A percentile compares a stretch with the other conserved stretches of the same genome.
These are phyloP conservation scores for Aphanomyces euteiches DNA, from an alignment of 352 stramenopile species.

Conservation along the genomic window DNA sequence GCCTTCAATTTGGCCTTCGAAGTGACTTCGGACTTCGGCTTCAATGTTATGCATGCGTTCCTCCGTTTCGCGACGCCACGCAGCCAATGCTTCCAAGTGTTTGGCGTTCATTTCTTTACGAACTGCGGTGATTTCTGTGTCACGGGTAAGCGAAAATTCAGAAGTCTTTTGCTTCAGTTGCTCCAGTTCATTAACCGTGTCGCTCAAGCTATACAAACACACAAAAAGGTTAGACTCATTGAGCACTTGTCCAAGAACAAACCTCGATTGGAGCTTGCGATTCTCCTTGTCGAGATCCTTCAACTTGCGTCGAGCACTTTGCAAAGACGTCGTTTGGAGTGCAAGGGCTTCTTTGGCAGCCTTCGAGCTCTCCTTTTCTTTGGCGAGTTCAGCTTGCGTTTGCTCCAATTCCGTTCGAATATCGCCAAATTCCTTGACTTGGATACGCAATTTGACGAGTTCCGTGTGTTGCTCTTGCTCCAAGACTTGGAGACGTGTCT, in stretches of 20 bases:
- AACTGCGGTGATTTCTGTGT: constrained; percentile 62
- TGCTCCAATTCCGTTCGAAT: constrained; percentile 52
- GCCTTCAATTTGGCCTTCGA: constrained; percentile 49
- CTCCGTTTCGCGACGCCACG: constrained; percentile 77
- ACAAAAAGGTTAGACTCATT: not conserved
- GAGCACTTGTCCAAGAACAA: not conserved
- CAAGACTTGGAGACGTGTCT: constrained; percentile 61
- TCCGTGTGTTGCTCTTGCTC: constrained; percentile 79
- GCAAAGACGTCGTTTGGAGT: constrained; percentile 61
- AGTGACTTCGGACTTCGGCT: constrained; percentile 70
- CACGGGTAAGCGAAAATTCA: constrained; percentile 66
- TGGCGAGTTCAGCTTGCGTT: constrained; percentile 47
- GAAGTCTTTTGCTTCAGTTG: constrained; percentile 68
- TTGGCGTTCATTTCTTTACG: constrained; percentile 76
- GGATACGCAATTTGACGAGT: constrained; percentile 63
- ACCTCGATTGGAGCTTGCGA: constrained; percentile 35
- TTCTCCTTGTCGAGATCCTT: constrained; percentile 73
- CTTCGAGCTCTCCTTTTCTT: constrained; percentile 57
- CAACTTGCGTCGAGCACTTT: constrained; percentile 54
- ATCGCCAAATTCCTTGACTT: constrained; percentile 66
- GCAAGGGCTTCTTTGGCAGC: constrained; percentile 77
- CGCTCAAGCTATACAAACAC: constrained; percentile 40
- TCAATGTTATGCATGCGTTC: constrained; percentile 65
- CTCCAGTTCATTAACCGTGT: constrained; percentile 60
- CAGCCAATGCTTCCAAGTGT: constrained; percentile 60